These are phyloP conservation scores for Craspedostauros australis DNA, from an alignment of 108 stramenopile species.

Conservation along the genomic window DNA sequence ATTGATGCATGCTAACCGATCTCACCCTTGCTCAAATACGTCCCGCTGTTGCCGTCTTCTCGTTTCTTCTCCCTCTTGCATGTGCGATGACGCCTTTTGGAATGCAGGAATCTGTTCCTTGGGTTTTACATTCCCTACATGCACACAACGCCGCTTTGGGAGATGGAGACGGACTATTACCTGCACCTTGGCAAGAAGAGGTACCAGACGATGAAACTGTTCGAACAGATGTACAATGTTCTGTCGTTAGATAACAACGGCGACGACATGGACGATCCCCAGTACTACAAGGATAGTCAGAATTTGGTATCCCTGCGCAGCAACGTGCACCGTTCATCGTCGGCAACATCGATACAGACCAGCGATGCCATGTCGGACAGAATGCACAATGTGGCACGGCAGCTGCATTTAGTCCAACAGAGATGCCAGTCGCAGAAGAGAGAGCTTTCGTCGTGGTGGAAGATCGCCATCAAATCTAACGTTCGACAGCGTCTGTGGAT, in stretches of 20 bases:
- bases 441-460: conserved; percentile 74
- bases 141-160: conserved; percentile 77
- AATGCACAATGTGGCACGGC: conserved; percentile 20
- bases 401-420: conserved; percentile 38
- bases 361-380: too few relatives aligned
- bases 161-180: conserved; percentile 86
- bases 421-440: conserved; percentile 50
- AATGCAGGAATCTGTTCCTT: conserved; percentile 91
- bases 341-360: too few relatives aligned
- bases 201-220: conserved; percentile 64
- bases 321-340: too few relatives aligned
- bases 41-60: too few relatives aligned
- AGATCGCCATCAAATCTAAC: conserved; percentile 56
- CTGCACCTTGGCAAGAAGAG: conserved; percentile 59
- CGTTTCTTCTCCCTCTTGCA: too few relatives aligned
- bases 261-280: not conserved
- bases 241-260: conserved; percentile 37
- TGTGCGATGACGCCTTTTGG: too few relatives aligned
- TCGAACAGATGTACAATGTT: conserved; percentile 58
- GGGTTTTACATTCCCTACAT: conserved; percentile 83
- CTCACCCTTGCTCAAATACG: too few relatives aligned
- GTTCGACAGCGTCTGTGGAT: conserved; percentile 85
- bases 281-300: too few relatives aligned
- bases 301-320: too few relatives aligned
- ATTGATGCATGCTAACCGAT: too few relatives aligned